Percentiles rank a stretch among this genome's conserved stretches.
phyloP scores from a whole-genome alignment of 768 basidiomycete species.

The Mycena kentingensis region DNA sequence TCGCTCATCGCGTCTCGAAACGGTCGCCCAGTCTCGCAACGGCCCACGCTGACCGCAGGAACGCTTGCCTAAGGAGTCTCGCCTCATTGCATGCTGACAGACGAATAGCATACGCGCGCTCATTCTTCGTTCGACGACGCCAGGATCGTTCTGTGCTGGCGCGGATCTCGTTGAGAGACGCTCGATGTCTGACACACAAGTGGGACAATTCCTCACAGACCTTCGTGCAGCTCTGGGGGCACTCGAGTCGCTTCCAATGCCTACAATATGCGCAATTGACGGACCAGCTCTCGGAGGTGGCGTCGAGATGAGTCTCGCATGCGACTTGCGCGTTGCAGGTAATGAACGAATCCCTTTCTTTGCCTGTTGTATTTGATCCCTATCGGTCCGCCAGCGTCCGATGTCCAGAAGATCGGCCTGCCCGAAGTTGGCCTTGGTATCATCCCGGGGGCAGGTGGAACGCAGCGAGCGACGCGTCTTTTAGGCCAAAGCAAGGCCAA shows the following conservation, averaged over 20 bases:
- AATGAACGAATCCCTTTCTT: slow-evolving; percentile 14
- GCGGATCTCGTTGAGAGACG: slow-evolving; percentile 86
- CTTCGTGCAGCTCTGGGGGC: slow-evolving; percentile 70
- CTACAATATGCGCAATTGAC: slow-evolving; percentile 91
- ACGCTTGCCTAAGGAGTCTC: slow-evolving; percentile 28
- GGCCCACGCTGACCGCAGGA: slow-evolving; percentile 69
- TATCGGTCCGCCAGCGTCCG: slow-evolving; percentile 15
- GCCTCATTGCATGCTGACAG: background rate
- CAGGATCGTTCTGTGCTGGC: slow-evolving; percentile 88
- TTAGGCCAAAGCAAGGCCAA: slow-evolving; percentile 82
- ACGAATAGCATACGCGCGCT: slow-evolving; percentile 67
- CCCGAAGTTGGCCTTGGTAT: slow-evolving; percentile 81
- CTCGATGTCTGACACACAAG: slow-evolving; percentile 76
- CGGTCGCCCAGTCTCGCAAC: slow-evolving; percentile 67
- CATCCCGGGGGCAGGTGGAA: slow-evolving; percentile 90
- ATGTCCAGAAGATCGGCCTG: slow-evolving; percentile 83
- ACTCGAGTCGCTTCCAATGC: slow-evolving; percentile 83
- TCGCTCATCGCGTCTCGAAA: slow-evolving; percentile 50
- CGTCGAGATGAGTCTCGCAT: slow-evolving; percentile 82
- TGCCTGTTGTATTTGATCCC: background rate
- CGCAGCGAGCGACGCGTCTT: slow-evolving; percentile 78
- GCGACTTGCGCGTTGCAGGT: slow-evolving; percentile 91
- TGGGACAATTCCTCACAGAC: slow-evolving; percentile 75
- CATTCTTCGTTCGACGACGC: slow-evolving; percentile 76
- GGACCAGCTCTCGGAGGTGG: slow-evolving; percentile 95